Evolutionary conservation across 2,329 filamentous ascomycete genomes (phyloP).

Genomic region (Fulvia fulva): DNA sequence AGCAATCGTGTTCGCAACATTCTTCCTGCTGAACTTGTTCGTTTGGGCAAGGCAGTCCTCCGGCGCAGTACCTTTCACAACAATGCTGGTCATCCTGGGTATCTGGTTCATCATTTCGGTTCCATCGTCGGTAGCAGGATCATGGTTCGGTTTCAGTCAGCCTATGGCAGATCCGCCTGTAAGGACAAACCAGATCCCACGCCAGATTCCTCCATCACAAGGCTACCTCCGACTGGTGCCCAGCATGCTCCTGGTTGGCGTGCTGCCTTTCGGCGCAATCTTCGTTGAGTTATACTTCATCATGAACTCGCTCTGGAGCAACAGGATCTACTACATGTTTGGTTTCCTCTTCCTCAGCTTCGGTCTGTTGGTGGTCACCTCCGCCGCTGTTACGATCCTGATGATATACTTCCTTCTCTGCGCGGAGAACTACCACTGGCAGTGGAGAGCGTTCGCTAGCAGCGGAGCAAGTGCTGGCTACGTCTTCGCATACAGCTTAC

Average conservation of each 20-base stretch:
- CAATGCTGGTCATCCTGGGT: constrained; percentile 86
- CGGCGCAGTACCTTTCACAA: constrained; percentile 91
- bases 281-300: constrained; percentile 99
- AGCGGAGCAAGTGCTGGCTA: constrained; percentile 87
- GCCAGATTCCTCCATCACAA: constrained; percentile 82
- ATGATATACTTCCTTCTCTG: constrained; percentile 96
- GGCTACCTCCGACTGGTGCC: constrained; percentile 84
- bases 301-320: constrained; percentile 98
- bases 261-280: constrained; percentile 92
- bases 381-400: constrained; percentile 84
- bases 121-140: constrained; percentile 82
- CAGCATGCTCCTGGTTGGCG: constrained; percentile 85
- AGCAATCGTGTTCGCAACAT: constrained; percentile 76
- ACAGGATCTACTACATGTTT: constrained; percentile 99
- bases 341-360: constrained; percentile 98
- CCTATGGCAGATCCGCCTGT: constrained; percentile 71
- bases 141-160: constrained; percentile 83
- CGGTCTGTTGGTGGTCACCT: constrained; percentile 93
- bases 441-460: constrained; percentile 91
- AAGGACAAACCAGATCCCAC: constrained; percentile 94
- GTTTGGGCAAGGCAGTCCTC: constrained; percentile 91
- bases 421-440: constrained; percentile 97
- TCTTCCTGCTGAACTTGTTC: constrained; percentile 95
- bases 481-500: constrained; percentile 83
- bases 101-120: constrained; percentile 99